Conservation (phyloP, 305 asterid genomes). For the Fraxinus paxiana region DNA sequence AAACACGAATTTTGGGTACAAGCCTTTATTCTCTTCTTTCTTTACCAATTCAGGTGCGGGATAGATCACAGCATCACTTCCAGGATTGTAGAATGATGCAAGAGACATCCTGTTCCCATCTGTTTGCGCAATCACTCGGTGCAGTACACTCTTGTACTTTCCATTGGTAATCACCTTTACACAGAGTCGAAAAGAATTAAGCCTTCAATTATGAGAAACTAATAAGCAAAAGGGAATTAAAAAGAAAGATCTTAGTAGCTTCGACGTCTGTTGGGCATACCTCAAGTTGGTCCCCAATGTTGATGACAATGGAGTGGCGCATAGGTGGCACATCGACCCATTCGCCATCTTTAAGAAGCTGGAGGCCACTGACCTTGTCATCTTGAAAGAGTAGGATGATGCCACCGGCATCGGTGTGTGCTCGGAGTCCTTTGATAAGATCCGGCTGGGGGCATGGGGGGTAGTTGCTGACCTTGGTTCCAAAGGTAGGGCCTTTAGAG, state of each 20-base stretch:
- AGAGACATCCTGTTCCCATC: constrained; percentile 61
- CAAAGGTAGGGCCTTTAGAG: constrained; percentile 54
- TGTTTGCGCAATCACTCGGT: constrained; percentile 56
- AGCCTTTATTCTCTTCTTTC: constrained; percentile 32
- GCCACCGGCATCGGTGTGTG: constrained; percentile 74
- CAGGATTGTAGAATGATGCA: constrained; percentile 70
- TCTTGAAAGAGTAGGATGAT: constrained; percentile 65
- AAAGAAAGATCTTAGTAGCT: neutral
- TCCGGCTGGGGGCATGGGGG: constrained; percentile 67
- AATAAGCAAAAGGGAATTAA: neutral
- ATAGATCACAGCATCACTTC: constrained; percentile 59
- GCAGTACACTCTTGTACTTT: constrained; percentile 62
- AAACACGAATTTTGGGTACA: neutral
- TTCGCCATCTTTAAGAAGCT: constrained; percentile 55
- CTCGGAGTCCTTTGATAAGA: constrained; percentile 61
- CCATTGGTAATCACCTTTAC: constrained; percentile 58
- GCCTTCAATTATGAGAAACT: neutral
- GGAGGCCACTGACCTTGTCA: constrained; percentile 68
- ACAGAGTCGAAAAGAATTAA: neutral
- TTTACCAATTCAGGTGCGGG: constrained; percentile 55
- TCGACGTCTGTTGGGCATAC: constrained; percentile 20
- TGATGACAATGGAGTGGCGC: constrained; percentile 61
- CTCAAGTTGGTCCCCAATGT: constrained; percentile 65
- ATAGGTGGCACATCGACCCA: constrained; percentile 76
- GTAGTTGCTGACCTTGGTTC: constrained; percentile 63